Evolutionary conservation across 305 asterid genomes (phyloP).

Genomic region (Ajuga reptans): DNA sequence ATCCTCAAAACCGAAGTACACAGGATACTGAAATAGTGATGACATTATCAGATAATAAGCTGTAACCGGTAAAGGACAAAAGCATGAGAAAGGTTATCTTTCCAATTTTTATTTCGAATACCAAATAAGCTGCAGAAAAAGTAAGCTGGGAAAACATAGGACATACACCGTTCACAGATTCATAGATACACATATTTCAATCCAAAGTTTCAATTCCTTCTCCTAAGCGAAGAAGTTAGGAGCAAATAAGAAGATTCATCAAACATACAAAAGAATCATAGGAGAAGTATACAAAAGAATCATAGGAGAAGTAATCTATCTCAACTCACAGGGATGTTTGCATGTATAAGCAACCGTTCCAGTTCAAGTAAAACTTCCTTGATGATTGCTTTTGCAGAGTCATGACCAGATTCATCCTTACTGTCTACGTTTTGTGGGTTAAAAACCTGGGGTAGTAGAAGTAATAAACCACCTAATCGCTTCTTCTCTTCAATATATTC

Average conservation of each 20-base stretch:
- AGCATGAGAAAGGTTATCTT: neutral
- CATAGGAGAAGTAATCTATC: conserved; percentile 16
- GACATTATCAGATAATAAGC: conserved; percentile 15
- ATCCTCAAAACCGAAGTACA: conserved; percentile 89
- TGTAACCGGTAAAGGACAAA: neutral
- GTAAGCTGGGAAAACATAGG: neutral
- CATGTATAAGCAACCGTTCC: conserved; percentile 61
- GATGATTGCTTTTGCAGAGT: conserved; percentile 29
- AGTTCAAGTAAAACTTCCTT: conserved; percentile 49
- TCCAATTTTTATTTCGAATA: neutral
- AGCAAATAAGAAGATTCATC: conserved; percentile 1
- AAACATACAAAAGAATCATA: conserved; percentile 1
- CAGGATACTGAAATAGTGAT: conserved; percentile 72
- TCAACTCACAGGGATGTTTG: conserved; percentile 73
- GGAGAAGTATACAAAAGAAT: conserved; percentile 6
- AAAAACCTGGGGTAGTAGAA: conserved; percentile 68
- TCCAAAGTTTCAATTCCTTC: neutral
- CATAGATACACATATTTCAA: neutral
- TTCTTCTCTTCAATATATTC: conserved; percentile 74
- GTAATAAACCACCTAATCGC: conserved; percentile 79
- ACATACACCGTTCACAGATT: neutral
- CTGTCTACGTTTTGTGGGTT: conserved; percentile 41
- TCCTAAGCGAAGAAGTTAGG: conserved; percentile 8
- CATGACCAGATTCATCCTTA: conserved; percentile 32
- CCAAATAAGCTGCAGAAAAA: neutral